Base-by-base conservation (phyloP, 164 flowering plant genomes). In the Cinnamomum chago region DNA sequence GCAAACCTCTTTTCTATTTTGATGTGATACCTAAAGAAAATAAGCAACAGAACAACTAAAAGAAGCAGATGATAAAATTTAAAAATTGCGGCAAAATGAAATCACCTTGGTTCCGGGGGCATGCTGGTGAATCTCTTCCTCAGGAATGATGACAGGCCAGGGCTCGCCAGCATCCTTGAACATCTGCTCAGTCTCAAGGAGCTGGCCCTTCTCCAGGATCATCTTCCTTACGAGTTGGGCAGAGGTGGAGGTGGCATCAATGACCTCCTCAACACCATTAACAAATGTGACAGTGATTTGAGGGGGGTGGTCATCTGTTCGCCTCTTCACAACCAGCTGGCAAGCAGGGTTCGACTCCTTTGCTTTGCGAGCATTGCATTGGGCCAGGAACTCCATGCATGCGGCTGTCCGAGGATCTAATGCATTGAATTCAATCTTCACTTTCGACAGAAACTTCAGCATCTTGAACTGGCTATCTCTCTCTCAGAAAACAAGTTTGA, bases 91-190 rank as follows among this genome's bases (percentile, higher is more conserved):
- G 47, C 47, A 72, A 2, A 25, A 33, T 69, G 58, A 11, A 72
- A 17, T 15, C 55, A 93, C 98, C 97, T 90, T 95, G 71, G 88
- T 89, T 7, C 94, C 94, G 24, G 91, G 89, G 6, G 79, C 79
- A 3, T 70, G 79, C 33, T 81, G 85, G 25, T 58, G 81, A 67
- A 95, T 82, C 88, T 95, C 98, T 58, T 87, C 91, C 20, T 81
- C 92, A 2, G 98, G 97, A 71, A 95, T 93, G 30, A 88, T 22
- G 47, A 93, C 93, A 25, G 99, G 99, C 99, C 98, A 95, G 20
- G 85, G 17, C 86, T 90, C 93, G 13, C 97, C 97, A 6, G 90
- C 95, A 9, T 93, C 98, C 9, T 90, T 89, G 79, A 95, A 93
- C 93, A 90, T 92, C 73, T 93, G 97, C 83, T 95, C 95, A 5